phyloP scores from a whole-genome alignment of 2,329 filamentous ascomycete genomes.

The Myriosclerotinia scirpicola region DNA sequence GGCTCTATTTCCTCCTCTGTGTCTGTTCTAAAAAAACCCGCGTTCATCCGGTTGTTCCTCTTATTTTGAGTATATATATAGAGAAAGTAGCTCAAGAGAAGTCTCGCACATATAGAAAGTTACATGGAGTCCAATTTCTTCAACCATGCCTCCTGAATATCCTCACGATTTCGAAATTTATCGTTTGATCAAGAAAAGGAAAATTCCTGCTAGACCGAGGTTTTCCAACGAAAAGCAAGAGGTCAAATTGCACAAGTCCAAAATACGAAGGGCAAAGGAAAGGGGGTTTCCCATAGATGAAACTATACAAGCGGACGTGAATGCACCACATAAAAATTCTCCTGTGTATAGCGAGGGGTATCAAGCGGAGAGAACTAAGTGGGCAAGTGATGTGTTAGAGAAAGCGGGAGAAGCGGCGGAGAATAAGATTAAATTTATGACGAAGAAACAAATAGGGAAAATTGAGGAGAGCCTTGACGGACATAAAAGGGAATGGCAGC shows the following conservation, averaged over 20 bases:
- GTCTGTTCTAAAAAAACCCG: not conserved
- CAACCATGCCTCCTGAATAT: no score
- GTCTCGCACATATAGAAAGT: not conserved
- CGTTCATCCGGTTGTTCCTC: not conserved
- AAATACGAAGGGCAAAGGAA: no score
- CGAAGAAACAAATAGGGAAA: not conserved
- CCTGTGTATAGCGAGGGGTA: not conserved
- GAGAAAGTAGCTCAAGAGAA: constrained; percentile 10
- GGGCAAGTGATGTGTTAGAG: not conserved
- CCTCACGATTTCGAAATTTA: no score
- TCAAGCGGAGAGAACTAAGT: not conserved
- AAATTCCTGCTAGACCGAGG: not conserved
- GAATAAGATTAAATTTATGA: not conserved
- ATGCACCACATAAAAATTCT: not conserved
- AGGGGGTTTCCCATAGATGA: not conserved
- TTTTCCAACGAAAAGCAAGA: not conserved
- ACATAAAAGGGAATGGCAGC: not conserved
- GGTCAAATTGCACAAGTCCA: no score
- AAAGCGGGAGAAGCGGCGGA: not conserved
- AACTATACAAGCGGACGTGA: not conserved
- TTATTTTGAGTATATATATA: not conserved
- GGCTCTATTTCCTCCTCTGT: not conserved
- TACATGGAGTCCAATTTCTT: not conserved
- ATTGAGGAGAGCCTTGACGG: not conserved
- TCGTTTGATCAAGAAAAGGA: not conserved